Percentiles rank a stretch among this genome's conserved stretches.
These are phyloP conservation scores for Cercospora janseana DNA, from an alignment of 2,329 filamentous ascomycete species.

Conservation along the genomic window DNA sequence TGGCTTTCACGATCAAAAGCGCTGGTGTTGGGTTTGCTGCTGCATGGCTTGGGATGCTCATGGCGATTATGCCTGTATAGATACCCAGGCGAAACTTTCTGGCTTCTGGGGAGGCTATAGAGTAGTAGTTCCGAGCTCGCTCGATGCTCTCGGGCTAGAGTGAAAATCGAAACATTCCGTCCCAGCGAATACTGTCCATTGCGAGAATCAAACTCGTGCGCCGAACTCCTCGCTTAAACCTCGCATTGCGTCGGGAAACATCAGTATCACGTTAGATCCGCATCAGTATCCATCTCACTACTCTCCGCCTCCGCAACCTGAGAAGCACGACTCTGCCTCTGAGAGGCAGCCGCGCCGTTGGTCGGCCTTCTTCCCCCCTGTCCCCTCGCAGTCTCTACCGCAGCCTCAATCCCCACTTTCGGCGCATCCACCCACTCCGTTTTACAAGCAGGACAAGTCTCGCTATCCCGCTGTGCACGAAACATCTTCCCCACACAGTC, in stretches of 20 bases:
- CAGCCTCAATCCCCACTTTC: constrained; percentile 55
- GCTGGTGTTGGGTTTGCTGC: constrained; percentile 16
- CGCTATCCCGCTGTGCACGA: constrained; percentile 57
- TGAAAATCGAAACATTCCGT: constrained; percentile 12
- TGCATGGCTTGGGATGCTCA: constrained; percentile 15
- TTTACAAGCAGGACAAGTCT: constrained; percentile 62
- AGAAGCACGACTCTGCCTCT: constrained; percentile 21
- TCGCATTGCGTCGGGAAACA: background rate
- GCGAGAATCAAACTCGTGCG: background rate
- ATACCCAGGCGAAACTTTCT: constrained; percentile 10
- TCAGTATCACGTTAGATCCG: constrained; percentile 6
- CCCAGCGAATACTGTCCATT: constrained; percentile 5
- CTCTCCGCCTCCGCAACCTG: constrained; percentile 21
- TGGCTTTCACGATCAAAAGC: constrained; percentile 19
- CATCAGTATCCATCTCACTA: constrained; percentile 23
- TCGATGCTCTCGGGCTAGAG: constrained; percentile 10
- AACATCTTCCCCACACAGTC: constrained; percentile 74
- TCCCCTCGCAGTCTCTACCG: constrained; percentile 14
- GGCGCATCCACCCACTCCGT: constrained; percentile 51
- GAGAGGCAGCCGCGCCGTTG: constrained; percentile 18
- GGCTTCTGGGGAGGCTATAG: constrained; percentile 10
- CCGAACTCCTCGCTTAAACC: constrained; percentile 24
- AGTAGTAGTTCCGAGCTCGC: constrained; percentile 12
- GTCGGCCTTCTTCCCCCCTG: constrained; percentile 19
- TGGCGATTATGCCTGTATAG: constrained; percentile 10